Evolutionary conservation across 768 basidiomycete genomes (phyloP).

Genomic region (Xanthoconium purpureum): DNA sequence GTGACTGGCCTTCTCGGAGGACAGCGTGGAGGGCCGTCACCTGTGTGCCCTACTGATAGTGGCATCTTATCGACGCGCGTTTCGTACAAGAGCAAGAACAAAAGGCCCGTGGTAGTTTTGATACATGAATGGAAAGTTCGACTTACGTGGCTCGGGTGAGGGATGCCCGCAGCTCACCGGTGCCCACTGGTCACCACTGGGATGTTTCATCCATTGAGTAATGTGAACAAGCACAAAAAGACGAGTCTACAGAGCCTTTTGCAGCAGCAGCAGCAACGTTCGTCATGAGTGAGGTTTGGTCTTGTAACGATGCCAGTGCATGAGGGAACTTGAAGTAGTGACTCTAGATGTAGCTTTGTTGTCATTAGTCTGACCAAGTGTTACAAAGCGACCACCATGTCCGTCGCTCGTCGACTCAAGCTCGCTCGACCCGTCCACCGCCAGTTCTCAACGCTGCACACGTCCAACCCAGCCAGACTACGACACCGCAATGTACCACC

Average conservation of each 20-base stretch:
- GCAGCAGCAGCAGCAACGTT: too few species aligned
- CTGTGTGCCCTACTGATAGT: neutral
- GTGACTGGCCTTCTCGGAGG: too few species aligned
- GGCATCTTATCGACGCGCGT: neutral
- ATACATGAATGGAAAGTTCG: neutral
- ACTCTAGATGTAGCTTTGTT: too few species aligned
- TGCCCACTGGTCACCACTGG: neutral
- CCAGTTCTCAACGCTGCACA: neutral
- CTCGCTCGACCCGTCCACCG: neutral
- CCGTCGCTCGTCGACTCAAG: neutral
- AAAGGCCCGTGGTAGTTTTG: neutral
- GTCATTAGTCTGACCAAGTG: too few species aligned
- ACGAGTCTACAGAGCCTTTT: conserved; percentile 34
- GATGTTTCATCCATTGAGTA: neutral
- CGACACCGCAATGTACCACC: conserved; percentile 33
- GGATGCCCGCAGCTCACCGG: neutral
- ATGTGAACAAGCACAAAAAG: conserved; percentile 3
- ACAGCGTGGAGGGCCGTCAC: too few species aligned
- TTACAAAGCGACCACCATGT: neutral
- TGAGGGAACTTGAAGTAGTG: conserved; percentile 22
- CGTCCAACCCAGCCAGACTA: neutral
- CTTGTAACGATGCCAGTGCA: too few species aligned
- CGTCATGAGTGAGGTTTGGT: too few species aligned
- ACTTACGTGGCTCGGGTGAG: neutral
- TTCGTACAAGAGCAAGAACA: neutral